A percentile compares a stretch with the other conserved stretches of the same genome.
Conservation (phyloP, 306 rosid species). For the Acmispon strigosus region DNA sequence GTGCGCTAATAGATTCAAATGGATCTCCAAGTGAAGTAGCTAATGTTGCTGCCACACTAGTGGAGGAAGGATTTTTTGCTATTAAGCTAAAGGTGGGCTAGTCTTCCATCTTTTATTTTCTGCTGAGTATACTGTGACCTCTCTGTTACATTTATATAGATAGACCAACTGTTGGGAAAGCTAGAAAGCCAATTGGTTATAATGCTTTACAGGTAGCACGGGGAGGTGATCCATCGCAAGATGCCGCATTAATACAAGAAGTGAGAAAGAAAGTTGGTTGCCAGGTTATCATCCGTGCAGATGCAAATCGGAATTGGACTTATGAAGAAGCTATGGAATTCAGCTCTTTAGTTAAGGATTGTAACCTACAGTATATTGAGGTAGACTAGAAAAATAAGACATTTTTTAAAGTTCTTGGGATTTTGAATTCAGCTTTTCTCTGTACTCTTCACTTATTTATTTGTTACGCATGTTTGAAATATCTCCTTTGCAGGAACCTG, state of each 20-base stretch:
- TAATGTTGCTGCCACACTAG: slow-evolving; percentile 52
- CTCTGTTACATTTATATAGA: neutral
- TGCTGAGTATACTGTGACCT: slow-evolving; percentile 9
- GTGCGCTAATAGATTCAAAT: slow-evolving; percentile 68
- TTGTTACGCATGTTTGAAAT: neutral
- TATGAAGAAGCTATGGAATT: slow-evolving; percentile 80
- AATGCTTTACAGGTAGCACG: slow-evolving; percentile 69
- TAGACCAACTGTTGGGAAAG: slow-evolving; percentile 13
- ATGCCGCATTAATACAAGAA: slow-evolving; percentile 63
- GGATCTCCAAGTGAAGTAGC: slow-evolving; percentile 77
- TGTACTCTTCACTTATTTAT: neutral
- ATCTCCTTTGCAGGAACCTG: slow-evolving; percentile 75
- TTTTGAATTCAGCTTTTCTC: neutral
- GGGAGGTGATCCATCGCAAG: slow-evolving; percentile 52
- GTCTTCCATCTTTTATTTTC: slow-evolving; percentile 4
- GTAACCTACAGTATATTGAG: slow-evolving; percentile 83
- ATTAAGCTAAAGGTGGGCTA: slow-evolving; percentile 71
- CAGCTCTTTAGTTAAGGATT: slow-evolving; percentile 69
- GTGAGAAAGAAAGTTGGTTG: slow-evolving; percentile 74
- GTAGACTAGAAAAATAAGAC: slow-evolving; percentile 29
- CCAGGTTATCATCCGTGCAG: slow-evolving; percentile 67
- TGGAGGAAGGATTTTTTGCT: slow-evolving; percentile 79
- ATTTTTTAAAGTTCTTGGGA: neutral
- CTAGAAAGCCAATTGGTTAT: slow-evolving; percentile 9
- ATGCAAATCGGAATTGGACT: slow-evolving; percentile 89